These are phyloP conservation scores for Aureobasidium leucospermi DNA, from an alignment of 2,329 filamentous ascomycete species.

Conservation along the genomic window DNA sequence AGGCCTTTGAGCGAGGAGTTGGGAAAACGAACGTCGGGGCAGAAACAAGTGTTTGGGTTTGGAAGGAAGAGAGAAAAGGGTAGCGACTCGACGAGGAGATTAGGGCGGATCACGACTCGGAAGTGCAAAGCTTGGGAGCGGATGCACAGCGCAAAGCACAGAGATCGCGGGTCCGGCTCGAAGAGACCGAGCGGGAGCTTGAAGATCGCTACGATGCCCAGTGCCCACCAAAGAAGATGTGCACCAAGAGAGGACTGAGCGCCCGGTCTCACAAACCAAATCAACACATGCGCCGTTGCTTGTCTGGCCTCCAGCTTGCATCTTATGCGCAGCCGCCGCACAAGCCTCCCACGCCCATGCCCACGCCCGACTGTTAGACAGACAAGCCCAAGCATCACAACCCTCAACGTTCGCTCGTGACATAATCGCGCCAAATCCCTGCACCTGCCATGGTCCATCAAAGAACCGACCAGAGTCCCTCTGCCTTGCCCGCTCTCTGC, in stretches of 20 bases:
- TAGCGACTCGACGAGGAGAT: constrained; percentile 8
- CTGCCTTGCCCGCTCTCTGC: not conserved
- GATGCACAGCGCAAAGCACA: constrained; percentile 10
- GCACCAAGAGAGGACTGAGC: not conserved
- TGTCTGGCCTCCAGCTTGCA: constrained; percentile 4
- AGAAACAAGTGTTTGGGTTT: constrained; percentile 11
- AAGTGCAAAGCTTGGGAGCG: constrained; percentile 13
- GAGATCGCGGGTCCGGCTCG: constrained; percentile 12
- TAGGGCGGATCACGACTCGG: constrained; percentile 13
- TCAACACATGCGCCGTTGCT: constrained; percentile 12
- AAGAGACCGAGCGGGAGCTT: constrained; percentile 13
- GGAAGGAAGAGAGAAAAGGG: constrained; percentile 13
- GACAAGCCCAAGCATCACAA: constrained; percentile 11
- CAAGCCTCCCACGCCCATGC: not conserved
- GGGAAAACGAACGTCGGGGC: constrained; percentile 9
- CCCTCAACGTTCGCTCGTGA: not conserved
- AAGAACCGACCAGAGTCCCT: not conserved
- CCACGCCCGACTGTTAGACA: not conserved
- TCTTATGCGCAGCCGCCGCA: not conserved
- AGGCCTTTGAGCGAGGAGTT: not conserved
- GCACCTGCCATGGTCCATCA: not conserved
- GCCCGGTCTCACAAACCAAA: constrained; percentile 11
- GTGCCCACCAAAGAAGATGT: not conserved
- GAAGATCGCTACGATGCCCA: constrained; percentile 9
- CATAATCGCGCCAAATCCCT: not conserved